Percentiles rank a stretch among this genome's conserved stretches.
These are phyloP conservation scores for Begonia peltatifolia DNA, from an alignment of 306 rosid genomes.

Conservation along the genomic window DNA sequence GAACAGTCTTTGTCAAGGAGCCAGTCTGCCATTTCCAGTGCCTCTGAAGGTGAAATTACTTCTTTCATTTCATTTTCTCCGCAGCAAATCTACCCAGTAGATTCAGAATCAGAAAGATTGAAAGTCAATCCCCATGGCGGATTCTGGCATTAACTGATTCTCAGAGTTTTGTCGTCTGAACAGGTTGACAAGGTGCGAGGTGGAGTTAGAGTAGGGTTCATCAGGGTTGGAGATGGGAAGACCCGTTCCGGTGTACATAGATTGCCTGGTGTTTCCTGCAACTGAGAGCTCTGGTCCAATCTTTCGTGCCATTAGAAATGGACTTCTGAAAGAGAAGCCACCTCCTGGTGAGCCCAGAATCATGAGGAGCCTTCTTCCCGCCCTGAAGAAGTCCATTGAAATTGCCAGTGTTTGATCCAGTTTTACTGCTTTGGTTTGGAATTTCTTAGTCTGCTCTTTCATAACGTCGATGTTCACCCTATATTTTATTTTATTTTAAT, in stretches of 20 bases:
- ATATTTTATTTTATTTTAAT: too few species aligned
- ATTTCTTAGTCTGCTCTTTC: too few species aligned
- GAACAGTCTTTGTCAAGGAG: slow-evolving; percentile 89
- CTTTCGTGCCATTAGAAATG: slow-evolving; percentile 75
- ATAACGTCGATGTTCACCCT: too few species aligned
- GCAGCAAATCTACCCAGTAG: background rate
- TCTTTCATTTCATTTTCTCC: background rate
- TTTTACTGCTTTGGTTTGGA: too few species aligned
- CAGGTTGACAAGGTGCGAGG: slow-evolving; percentile 81
- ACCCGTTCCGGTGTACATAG: slow-evolving; percentile 72
- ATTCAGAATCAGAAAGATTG: background rate
- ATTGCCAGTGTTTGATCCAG: slow-evolving; percentile 41
- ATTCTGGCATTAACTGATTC: too few species aligned
- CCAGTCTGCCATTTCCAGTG: slow-evolving; percentile 67
- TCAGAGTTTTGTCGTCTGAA: background rate
- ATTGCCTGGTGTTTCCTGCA: slow-evolving; percentile 62
- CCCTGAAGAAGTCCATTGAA: slow-evolving; percentile 71
- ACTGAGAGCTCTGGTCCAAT: slow-evolving; percentile 43
- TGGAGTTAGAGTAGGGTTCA: slow-evolving; percentile 82
- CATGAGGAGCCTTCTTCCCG: slow-evolving; percentile 74
- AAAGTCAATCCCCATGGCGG: too few species aligned
- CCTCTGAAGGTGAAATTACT: slow-evolving; percentile 59
- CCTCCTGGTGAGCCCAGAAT: slow-evolving; percentile 93
- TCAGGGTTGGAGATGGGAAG: slow-evolving; percentile 62
- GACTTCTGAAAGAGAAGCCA: slow-evolving; percentile 43